phyloP scores from a whole-genome alignment of 2,329 filamentous ascomycete species.

The Cladophialophora carrionii region DNA sequence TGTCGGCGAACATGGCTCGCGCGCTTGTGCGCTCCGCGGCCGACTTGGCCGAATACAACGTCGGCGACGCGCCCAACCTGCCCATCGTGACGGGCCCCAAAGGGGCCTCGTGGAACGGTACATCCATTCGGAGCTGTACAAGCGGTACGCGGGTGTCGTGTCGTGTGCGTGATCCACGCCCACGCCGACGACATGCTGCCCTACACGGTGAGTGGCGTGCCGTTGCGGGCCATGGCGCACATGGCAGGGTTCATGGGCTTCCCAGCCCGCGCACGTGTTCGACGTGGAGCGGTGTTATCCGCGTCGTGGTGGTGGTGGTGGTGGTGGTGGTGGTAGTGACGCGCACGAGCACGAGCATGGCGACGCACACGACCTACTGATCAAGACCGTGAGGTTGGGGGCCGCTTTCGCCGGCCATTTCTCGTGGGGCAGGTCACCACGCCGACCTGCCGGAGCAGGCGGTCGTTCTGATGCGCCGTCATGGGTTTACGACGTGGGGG shows the following conservation, averaged over 20 bases:
- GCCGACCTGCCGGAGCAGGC: slow-evolving; percentile 34
- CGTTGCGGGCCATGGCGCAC: slow-evolving; percentile 49
- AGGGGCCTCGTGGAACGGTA: slow-evolving; percentile 51
- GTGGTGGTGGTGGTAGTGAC: no score
- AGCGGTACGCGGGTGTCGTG: slow-evolving; percentile 46
- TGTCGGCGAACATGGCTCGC: slow-evolving; percentile 54
- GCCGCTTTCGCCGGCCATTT: slow-evolving; percentile 45
- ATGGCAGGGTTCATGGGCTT: slow-evolving; percentile 51
- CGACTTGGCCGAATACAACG: slow-evolving; percentile 55
- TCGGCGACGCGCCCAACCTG: slow-evolving; percentile 50
- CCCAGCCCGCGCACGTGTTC: slow-evolving; percentile 39
- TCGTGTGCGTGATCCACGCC: slow-evolving; percentile 50
- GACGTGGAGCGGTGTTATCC: slow-evolving; percentile 42
- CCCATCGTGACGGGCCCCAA: slow-evolving; percentile 44
- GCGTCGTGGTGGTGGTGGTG: no score
- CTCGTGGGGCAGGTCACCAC: slow-evolving; percentile 10
- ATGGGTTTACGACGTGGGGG: slow-evolving; percentile 51
- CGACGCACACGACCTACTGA: slow-evolving; percentile 46
- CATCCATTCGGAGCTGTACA: slow-evolving; percentile 55
- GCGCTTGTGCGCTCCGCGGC: slow-evolving; percentile 50
- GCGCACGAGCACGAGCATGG: no score
- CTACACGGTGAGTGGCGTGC: slow-evolving; percentile 47
- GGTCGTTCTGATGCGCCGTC: slow-evolving; percentile 52
- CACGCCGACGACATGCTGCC: slow-evolving; percentile 52
- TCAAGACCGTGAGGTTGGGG: slow-evolving; percentile 44